Conservation (phyloP, 2,329 filamentous ascomycete species). For the Lasiodiplodia citricola region DNA sequence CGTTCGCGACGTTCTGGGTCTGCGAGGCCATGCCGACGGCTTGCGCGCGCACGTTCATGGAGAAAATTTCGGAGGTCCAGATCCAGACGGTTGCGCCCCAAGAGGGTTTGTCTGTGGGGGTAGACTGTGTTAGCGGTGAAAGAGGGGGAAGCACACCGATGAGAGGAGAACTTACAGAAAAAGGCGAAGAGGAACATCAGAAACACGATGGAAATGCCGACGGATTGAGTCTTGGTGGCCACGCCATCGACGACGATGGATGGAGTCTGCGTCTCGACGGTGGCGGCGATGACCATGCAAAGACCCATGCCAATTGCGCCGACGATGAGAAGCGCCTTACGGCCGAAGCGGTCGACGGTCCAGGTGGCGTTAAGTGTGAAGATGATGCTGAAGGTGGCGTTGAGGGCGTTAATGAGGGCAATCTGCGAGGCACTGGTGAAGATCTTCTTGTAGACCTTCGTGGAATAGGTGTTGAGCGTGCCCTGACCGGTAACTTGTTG, state of each 20-base stretch:
- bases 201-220: constrained; percentile 72
- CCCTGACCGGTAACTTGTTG: constrained; percentile 77
- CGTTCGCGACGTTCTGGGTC: constrained; percentile 66
- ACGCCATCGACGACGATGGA: constrained; percentile 50
- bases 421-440: constrained; percentile 63
- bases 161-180: constrained; percentile 56
- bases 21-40: constrained; percentile 70
- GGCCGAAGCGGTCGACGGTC: constrained; percentile 74
- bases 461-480: constrained; percentile 74
- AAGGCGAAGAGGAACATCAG: constrained; percentile 69
- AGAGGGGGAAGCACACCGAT: background rate
- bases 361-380: constrained; percentile 76
- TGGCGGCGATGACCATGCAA: constrained; percentile 71
- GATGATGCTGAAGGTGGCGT: constrained; percentile 73
- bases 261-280: constrained; percentile 64
- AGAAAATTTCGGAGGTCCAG: constrained; percentile 72
- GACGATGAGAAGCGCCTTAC: constrained; percentile 71
- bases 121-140: constrained; percentile 35
- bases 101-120: constrained; percentile 63
- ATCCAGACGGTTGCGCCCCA: constrained; percentile 76
- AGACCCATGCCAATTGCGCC: constrained; percentile 71
- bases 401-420: constrained; percentile 75
- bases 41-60: constrained; percentile 73
- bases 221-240: constrained; percentile 59
- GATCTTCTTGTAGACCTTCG: constrained; percentile 75